Evolutionary conservation across 768 basidiomycete genomes (phyloP).

Genomic region (Kwoniella shandongensis): DNA sequence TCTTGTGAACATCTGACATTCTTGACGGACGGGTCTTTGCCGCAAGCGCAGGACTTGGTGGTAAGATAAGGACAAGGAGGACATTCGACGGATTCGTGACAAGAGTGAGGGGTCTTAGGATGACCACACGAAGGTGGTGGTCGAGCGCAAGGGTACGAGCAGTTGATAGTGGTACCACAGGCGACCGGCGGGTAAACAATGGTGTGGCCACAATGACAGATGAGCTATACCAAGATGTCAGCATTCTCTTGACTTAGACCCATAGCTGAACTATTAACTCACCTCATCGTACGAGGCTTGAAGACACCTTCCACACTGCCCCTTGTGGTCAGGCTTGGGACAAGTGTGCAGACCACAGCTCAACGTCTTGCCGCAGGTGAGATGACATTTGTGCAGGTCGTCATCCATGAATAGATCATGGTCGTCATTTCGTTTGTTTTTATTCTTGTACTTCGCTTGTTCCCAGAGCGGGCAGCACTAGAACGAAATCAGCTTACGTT

Average conservation of each 20-base stretch:
- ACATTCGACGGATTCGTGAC: slow-evolving; percentile 75
- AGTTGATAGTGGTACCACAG: slow-evolving; percentile 66
- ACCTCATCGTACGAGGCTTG: slow-evolving; percentile 91
- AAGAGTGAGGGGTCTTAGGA: slow-evolving; percentile 70
- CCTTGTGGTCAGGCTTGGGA: slow-evolving; percentile 75
- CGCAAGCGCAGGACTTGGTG: slow-evolving; percentile 79
- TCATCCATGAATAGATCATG: slow-evolving; percentile 58
- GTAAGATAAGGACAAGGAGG: slow-evolving; percentile 86
- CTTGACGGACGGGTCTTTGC: slow-evolving; percentile 69
- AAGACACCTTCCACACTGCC: slow-evolving; percentile 77
- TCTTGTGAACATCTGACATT: slow-evolving; percentile 84
- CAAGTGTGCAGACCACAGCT: slow-evolving; percentile 74
- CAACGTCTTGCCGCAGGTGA: slow-evolving; percentile 72
- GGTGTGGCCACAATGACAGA: slow-evolving; percentile 83
- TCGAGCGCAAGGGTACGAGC: slow-evolving; percentile 74
- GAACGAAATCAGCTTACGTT: background rate
- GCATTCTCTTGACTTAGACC: background rate
- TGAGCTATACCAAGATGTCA: slow-evolving; percentile 57
- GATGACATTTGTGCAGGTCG: slow-evolving; percentile 74
- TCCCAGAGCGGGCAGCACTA: slow-evolving; percentile 82
- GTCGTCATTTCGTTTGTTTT: slow-evolving; percentile 58
- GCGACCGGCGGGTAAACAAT: slow-evolving; percentile 60
- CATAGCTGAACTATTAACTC: slow-evolving; percentile 28
- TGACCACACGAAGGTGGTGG: slow-evolving; percentile 79
- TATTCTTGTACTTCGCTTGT: slow-evolving; percentile 59